These are phyloP conservation scores for Barnettozyma wickerhamii DNA, from an alignment of 805 yeast species.

Conservation along the genomic window DNA sequence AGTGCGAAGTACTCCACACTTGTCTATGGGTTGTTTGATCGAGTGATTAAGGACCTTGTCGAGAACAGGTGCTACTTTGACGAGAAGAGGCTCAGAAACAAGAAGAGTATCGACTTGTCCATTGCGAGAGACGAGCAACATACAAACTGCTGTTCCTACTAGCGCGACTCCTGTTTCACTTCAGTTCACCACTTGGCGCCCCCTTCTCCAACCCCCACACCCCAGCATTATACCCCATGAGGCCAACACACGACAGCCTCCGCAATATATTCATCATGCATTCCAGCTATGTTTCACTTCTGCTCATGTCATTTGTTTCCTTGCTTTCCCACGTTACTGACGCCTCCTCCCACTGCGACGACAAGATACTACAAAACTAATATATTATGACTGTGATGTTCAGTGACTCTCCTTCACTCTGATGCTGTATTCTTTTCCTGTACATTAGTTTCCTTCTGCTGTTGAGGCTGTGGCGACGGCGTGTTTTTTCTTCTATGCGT, in stretches of 20 bases:
- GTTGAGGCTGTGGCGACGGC: not conserved
- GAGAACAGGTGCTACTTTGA: slow-evolving; percentile 36
- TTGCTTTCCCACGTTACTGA: too few relatives aligned
- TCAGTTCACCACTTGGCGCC: not conserved
- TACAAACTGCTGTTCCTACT: slow-evolving; percentile 23
- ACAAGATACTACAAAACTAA: too few relatives aligned
- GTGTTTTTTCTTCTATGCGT: slow-evolving; percentile 6
- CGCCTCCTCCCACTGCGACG: too few relatives aligned
- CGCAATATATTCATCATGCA: too few relatives aligned
- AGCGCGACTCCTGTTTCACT: slow-evolving; percentile 4
- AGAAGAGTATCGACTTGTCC: slow-evolving; percentile 26
- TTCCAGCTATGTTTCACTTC: not conserved
- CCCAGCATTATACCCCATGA: too few relatives aligned
- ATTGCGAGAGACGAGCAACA: slow-evolving; percentile 20
- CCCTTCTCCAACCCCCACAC: too few relatives aligned
- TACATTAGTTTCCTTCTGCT: not conserved
- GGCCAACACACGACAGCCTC: too few relatives aligned
- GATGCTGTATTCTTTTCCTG: not conserved
- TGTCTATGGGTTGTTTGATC: slow-evolving; percentile 35
- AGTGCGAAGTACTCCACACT: slow-evolving; percentile 39
- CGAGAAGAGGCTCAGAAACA: slow-evolving; percentile 22
- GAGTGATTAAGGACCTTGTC: slow-evolving; percentile 36
- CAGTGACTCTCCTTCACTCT: too few relatives aligned
- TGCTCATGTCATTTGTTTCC: not conserved
- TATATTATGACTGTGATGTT: too few relatives aligned